phyloP scores from a whole-genome alignment of 495 filamentous ascomycete genomes.

The Penicillium mononematosum region DNA sequence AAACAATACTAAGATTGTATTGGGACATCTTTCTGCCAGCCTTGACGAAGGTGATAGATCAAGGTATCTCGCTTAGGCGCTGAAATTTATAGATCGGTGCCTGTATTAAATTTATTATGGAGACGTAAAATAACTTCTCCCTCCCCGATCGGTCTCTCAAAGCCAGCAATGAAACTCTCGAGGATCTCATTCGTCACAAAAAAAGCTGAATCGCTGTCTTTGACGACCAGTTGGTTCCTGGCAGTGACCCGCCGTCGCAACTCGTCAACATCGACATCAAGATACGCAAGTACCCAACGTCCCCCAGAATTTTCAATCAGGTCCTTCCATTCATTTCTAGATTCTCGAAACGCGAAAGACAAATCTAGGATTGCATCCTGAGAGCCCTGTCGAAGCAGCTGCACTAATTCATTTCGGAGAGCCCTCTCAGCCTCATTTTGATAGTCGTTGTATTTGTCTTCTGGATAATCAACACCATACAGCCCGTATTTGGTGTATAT shows the following conservation, averaged over 20 bases:
- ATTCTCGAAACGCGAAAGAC: conserved; percentile 34
- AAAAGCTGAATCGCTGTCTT: conserved; percentile 40
- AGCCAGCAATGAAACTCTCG: conserved; percentile 36
- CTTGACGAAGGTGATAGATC: too few relatives aligned
- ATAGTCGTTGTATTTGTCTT: conserved; percentile 32
- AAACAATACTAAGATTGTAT: too few relatives aligned
- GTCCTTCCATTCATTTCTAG: conserved; percentile 33
- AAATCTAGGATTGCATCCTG: conserved; percentile 35
- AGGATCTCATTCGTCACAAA: conserved; percentile 35
- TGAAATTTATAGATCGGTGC: too few relatives aligned
- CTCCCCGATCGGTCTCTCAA: conserved; percentile 36
- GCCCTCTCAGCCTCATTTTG: conserved; percentile 30
- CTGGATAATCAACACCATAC: conserved; percentile 34
- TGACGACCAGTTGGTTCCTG: conserved; percentile 24
- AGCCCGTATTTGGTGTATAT: conserved; percentile 35
- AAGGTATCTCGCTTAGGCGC: too few relatives aligned
- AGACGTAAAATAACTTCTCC: conserved; percentile 33
- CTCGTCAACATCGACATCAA: conserved; percentile 29
- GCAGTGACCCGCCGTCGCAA: conserved; percentile 28
- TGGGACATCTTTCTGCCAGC: too few relatives aligned
- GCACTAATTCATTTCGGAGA: conserved; percentile 17
- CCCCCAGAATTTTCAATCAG: conserved; percentile 30
- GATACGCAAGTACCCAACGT: conserved; percentile 35
- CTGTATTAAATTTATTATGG: neutral
- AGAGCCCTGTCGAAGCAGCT: conserved; percentile 24